phyloP scores from a whole-genome alignment of 768 basidiomycete genomes.

The Inosperma sp. region DNA sequence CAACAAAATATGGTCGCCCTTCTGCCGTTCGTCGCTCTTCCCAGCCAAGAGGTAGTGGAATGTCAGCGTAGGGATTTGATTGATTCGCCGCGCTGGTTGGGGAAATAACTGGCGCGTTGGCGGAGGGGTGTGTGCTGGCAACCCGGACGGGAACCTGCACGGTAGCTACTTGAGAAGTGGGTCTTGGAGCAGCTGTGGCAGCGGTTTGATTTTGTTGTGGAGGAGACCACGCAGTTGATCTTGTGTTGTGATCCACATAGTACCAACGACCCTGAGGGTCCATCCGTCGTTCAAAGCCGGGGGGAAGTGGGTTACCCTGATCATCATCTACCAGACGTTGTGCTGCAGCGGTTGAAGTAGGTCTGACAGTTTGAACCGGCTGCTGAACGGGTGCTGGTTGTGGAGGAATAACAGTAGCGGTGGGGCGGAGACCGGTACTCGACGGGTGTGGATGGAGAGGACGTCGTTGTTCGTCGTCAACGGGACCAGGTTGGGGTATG shows the following conservation, averaged over 20 bases:
- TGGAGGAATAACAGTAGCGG: too few species aligned
- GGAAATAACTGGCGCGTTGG: constrained; percentile 15
- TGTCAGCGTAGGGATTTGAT: constrained; percentile 46
- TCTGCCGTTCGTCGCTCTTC: constrained; percentile 89
- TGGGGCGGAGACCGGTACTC: background rate
- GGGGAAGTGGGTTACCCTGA: constrained; percentile 59
- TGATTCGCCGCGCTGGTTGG: constrained; percentile 24
- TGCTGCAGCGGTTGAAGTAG: constrained; percentile 11
- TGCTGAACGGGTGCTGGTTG: background rate
- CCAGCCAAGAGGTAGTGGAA: constrained; percentile 85
- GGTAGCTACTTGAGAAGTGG: constrained; percentile 24
- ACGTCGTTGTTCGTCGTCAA: background rate
- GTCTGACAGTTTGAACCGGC: background rate
- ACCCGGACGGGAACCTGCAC: constrained; percentile 21
- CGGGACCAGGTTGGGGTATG: constrained; percentile 16
- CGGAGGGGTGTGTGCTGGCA: constrained; percentile 23
- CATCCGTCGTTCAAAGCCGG: constrained; percentile 79
- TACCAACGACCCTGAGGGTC: constrained; percentile 72
- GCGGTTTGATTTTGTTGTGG: constrained; percentile 22
- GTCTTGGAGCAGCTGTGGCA: too few species aligned
- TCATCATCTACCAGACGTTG: constrained; percentile 48
- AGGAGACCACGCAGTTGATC: constrained; percentile 78
- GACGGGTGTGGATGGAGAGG: too few species aligned
- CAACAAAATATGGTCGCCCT: constrained; percentile 63
- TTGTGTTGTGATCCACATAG: constrained; percentile 83